Evolutionary conservation across 2,329 filamentous ascomycete genomes (phyloP), one percentile per base, ranked within the genome.

Genomic region (Aspergillus brasiliensis): DNA sequence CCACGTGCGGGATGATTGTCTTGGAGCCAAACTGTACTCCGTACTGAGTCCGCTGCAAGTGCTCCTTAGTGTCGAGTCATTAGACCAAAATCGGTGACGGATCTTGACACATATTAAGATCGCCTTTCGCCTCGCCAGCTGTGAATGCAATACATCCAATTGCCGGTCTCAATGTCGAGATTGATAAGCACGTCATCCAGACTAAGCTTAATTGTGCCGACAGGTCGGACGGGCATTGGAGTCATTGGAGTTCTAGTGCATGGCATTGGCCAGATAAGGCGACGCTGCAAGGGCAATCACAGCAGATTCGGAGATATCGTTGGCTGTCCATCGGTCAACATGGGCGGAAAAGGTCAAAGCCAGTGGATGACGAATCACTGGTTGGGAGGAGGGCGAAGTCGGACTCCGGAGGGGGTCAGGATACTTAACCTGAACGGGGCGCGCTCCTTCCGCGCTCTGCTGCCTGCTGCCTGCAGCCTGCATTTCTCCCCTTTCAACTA

Each of bases 381-480:
- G 8, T 17, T 27, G 6, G 11, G 11, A 23, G 23, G 46, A 49
- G n/a, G 25, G 46, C 46, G 46, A 49, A 49, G 46, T 49, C 46
- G 46, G 46, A 15, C 46, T 28, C 17, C 8, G 46, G 46, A 28
- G 25, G 46, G 40, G 40, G 13, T 10, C 15, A 49, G n/a, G 23
- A 49, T 49, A 49, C 46, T 49, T 49, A 49, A 49, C 46, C 46
- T 5, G 23, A 49, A 49, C 46, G 46, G 46, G 46, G 2, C 31
- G 11, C 25, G 46, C 46, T 25, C 46, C 46, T 28, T 8, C 46
- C 46, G 46, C 27, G 46, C 28, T 28, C 25, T 28, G 23, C 44
- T 48, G 21, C 44, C 44, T 48, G 44, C 44, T 42, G 38, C 38
- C 38, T 42, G n/a, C 38, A 0, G 13, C 6, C 6, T 48, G n/a